Percentiles rank a stretch among this genome's conserved stretches.
phyloP scores from a whole-genome alignment of 345 rosid genomes.

The Draba incana region DNA sequence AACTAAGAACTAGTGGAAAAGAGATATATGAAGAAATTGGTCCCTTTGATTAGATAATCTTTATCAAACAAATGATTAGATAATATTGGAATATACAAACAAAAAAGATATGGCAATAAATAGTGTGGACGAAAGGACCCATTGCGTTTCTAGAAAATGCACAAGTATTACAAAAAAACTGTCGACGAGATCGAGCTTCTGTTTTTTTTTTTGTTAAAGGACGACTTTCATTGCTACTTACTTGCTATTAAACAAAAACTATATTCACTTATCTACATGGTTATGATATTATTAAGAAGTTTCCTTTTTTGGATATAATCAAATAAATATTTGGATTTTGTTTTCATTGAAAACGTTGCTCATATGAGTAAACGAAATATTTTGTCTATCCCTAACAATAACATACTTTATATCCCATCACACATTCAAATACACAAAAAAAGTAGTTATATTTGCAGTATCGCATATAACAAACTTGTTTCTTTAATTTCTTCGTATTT shows the following conservation, averaged over 20 bases:
- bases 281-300: neutral
- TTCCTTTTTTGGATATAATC: neutral
- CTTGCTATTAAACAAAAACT: too few relatives aligned
- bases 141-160: neutral
- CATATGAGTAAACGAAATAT: neutral
- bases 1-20: too few relatives aligned
- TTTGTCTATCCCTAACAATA: too few relatives aligned
- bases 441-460: neutral
- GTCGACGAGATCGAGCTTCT: constrained; percentile 19
- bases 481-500: too few relatives aligned
- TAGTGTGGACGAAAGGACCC: neutral
- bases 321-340: neutral
- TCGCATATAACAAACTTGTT: too few relatives aligned
- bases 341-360: neutral
- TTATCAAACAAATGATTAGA: too few relatives aligned
- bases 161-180: neutral
- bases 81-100: too few relatives aligned
- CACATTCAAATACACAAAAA: neutral
- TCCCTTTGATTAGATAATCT: too few relatives aligned
- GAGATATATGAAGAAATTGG: too few relatives aligned
- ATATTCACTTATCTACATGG: too few relatives aligned
- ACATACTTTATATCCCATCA: neutral
- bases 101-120: neutral
- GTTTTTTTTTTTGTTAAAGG: neutral
- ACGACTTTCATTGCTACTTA: neutral